A percentile compares a stretch with the other conserved stretches of the same genome.
phyloP scores from a whole-genome alignment of 345 rosid species.

The Gossypium australe region DNA sequence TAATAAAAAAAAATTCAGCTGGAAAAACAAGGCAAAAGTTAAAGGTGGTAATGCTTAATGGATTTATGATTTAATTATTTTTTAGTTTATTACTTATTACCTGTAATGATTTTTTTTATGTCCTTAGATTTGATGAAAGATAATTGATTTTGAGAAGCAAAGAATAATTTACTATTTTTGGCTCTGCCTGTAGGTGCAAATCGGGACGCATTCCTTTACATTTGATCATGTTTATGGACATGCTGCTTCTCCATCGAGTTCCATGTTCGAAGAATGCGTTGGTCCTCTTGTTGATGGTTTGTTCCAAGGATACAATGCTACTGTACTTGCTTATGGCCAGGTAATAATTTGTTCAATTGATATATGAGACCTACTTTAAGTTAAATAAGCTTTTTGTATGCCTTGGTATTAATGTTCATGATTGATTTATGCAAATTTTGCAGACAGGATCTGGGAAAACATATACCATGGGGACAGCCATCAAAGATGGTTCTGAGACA shows the following conservation, averaged over 20 bases:
- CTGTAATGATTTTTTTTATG: background rate
- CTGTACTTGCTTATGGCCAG: conserved; percentile 90
- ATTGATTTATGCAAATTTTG: conserved; percentile 23
- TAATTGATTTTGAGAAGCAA: background rate
- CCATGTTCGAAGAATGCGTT: conserved; percentile 67
- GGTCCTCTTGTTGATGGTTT: conserved; percentile 71
- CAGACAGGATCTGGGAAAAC: conserved; percentile 93
- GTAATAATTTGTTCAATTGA: conserved; percentile 25
- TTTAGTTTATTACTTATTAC: background rate
- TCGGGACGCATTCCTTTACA: conserved; percentile 72
- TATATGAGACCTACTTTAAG: background rate
- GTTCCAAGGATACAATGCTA: conserved; percentile 79
- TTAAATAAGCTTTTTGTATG: background rate
- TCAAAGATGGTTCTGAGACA: conserved; percentile 46
- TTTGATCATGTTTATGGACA: conserved; percentile 82
- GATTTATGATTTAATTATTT: background rate
- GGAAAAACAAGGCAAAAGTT: background rate
- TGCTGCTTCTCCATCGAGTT: conserved; percentile 45
- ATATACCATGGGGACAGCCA: conserved; percentile 82
- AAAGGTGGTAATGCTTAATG: background rate
- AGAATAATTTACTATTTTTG: conserved; percentile 7
- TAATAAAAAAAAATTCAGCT: background rate
- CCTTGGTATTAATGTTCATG: background rate
- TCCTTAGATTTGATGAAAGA: background rate
- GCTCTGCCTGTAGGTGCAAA: conserved; percentile 50